phyloP scores from a whole-genome alignment of 164 flowering plant species.

The Chloranthus sessilifolius region DNA sequence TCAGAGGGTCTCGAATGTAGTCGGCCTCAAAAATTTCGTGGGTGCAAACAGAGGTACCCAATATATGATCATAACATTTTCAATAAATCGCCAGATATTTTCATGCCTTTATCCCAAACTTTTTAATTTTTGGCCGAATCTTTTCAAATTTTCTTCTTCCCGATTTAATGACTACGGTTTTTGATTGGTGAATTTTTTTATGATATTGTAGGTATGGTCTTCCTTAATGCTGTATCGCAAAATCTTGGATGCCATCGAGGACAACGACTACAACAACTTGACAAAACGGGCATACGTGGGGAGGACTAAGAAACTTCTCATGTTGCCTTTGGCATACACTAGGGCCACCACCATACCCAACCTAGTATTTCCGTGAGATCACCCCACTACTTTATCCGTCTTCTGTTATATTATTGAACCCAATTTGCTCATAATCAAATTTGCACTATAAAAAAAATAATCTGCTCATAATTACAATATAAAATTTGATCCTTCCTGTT shows the following conservation, averaged over 20 bases:
- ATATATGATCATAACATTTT: no score
- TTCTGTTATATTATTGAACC: no score
- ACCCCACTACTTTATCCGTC: background rate
- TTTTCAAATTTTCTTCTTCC: background rate
- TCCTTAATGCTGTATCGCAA: slow-evolving; percentile 50
- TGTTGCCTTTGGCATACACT: slow-evolving; percentile 54
- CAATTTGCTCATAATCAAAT: no score
- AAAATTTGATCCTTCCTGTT: no score
- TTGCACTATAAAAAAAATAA: no score
- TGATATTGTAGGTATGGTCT: slow-evolving; percentile 61
- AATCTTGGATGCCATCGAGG: slow-evolving; percentile 73
- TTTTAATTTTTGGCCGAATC: no score
- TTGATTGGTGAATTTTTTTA: background rate
- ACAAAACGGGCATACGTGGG: slow-evolving; percentile 71
- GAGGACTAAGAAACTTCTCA: slow-evolving; percentile 52
- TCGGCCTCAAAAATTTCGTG: no score
- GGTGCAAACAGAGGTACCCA: no score
- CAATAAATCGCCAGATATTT: no score
- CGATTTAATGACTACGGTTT: background rate
- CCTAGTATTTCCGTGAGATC: slow-evolving; percentile 4
- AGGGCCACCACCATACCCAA: slow-evolving; percentile 26
- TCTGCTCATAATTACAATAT: no score
- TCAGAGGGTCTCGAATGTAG: no score
- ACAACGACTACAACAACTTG: slow-evolving; percentile 65
- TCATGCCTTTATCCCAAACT: no score